Evolutionary conservation across 2,329 filamentous ascomycete species (phyloP).

Genomic region (Ustilaginoidea virens): DNA sequence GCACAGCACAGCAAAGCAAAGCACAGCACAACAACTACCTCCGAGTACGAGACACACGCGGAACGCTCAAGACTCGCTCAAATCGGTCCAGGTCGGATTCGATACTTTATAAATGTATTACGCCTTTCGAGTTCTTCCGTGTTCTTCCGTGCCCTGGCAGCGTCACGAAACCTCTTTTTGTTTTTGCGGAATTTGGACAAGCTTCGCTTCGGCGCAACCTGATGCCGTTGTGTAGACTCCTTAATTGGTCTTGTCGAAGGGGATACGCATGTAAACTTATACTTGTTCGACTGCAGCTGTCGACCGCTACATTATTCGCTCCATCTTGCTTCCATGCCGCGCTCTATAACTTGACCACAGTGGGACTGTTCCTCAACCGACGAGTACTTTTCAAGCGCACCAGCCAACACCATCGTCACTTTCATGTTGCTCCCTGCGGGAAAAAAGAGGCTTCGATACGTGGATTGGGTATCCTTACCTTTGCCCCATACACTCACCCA

Average conservation of each 20-base stretch:
- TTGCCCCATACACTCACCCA: conserved; percentile 17
- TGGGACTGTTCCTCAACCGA: conserved; percentile 16
- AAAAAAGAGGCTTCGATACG: conserved; percentile 19
- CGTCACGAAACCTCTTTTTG: too few species aligned
- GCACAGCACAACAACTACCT: too few species aligned
- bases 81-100: neutral
- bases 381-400: conserved; percentile 11
- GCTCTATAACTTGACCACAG: conserved; percentile 9
- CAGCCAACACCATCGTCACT: conserved; percentile 14
- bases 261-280: conserved; percentile 24
- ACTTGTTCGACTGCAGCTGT: conserved; percentile 14
- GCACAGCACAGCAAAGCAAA: too few species aligned
- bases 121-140: too few species aligned
- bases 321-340: conserved; percentile 7
- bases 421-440: conserved; percentile 18
- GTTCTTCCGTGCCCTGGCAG: too few species aligned
- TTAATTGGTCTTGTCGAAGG: conserved; percentile 7
- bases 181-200: too few species aligned
- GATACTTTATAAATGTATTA: neutral
- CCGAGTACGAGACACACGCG: too few species aligned
- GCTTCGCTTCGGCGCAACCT: too few species aligned
- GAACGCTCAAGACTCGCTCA: neutral
- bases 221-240: conserved; percentile 6
- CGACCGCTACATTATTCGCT: conserved; percentile 11
- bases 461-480: conserved; percentile 26